Base-by-base conservation (phyloP, 495 filamentous ascomycete genomes). In the Trichoderma virens region DNA sequence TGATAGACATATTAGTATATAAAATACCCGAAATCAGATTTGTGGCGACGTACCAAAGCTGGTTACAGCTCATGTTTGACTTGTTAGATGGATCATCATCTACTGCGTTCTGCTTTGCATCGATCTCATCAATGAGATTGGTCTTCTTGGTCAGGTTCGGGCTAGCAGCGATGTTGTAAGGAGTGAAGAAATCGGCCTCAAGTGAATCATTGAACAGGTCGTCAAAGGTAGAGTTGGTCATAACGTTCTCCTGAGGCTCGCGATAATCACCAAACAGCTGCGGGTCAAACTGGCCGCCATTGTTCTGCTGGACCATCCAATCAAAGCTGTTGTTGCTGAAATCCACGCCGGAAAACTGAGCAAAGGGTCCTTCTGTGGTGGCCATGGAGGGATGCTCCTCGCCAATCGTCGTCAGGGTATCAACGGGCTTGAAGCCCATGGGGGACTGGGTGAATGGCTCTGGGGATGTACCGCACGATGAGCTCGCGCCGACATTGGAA, bases 201-300 rank as follows among this genome's bases (percentile, higher is more conserved):
- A 95, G 91, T 1, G 91, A 92, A 60, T 97, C 93, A 70, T 92
- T 89, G 75, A 95, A 94, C 79, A 94, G 95, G 70, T 92, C 90
- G 66, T 86, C 87, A 39, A 84, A 84, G 6, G 82, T 71, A 9
- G 88, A 79, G 30, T 68, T 79, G 20, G 80, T 71, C 38, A 89
- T 73, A 34, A 87, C 78, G 62, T 86, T 89, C 64, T 91, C 90
- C 68, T 96, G 90, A 6, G 90, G 88, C 69, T 99, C 95, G 43
- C 94, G 87, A 76, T 97, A 98, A 67, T 93, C 92, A 61, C 89
- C 89, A 74, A 98, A 99, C 2, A 98, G 82, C 35, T 91, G 84
- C 1, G 94, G 94, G 67, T 98, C 91, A 68, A 98, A 97, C 67
- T 91, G 86, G 62, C 91, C 91, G 47, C 88, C 86, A 31, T 45